These are phyloP conservation scores for Verruconis gallopava DNA, from an alignment of 2,329 filamentous ascomycete species.

Conservation along the genomic window DNA sequence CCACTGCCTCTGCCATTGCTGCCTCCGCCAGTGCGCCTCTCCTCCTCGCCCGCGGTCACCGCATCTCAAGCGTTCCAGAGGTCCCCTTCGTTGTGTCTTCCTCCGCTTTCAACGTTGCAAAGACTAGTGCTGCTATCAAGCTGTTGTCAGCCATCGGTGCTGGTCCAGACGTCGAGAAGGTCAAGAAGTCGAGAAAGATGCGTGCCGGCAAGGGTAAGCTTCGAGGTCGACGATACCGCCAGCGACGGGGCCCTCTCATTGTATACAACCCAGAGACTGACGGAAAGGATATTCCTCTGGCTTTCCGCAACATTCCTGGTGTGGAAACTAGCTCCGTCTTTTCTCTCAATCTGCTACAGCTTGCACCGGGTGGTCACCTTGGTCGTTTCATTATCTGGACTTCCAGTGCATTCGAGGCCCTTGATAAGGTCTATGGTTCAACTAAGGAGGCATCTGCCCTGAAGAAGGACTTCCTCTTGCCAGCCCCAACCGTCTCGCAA, in stretches of 20 bases:
- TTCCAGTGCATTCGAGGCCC: constrained; percentile 88
- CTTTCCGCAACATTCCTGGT: constrained; percentile 98
- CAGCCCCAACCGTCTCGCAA: constrained; percentile 83
- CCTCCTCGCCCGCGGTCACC: constrained; percentile 93
- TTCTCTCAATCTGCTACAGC: constrained; percentile 95
- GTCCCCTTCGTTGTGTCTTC: constrained; percentile 95
- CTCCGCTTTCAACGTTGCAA: constrained; percentile 72
- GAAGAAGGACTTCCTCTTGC: constrained; percentile 99
- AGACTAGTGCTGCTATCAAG: constrained; percentile 75
- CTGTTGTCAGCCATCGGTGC: constrained; percentile 90
- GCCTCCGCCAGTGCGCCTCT: constrained; percentile 91
- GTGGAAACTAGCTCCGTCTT: constrained; percentile 93
- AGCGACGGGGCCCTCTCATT: constrained; percentile 94
- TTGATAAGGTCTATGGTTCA: constrained; percentile 93
- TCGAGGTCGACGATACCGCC: constrained; percentile 87
- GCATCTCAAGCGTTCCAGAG: constrained; percentile 81
- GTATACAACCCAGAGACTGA: constrained; percentile 95
- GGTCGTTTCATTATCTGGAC: constrained; percentile 99
- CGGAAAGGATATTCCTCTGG: constrained; percentile 83
- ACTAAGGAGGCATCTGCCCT: constrained; percentile 78
- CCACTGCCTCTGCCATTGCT: constrained; percentile 92
- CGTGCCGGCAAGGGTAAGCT: constrained; percentile 99
- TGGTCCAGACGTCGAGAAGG: constrained; percentile 83
- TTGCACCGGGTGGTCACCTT: constrained; percentile 96
- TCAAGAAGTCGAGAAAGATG: constrained; percentile 90